Evolutionary conservation across 2,329 filamentous ascomycete genomes (phyloP).

Genomic region (Acrocalymma vagum): DNA sequence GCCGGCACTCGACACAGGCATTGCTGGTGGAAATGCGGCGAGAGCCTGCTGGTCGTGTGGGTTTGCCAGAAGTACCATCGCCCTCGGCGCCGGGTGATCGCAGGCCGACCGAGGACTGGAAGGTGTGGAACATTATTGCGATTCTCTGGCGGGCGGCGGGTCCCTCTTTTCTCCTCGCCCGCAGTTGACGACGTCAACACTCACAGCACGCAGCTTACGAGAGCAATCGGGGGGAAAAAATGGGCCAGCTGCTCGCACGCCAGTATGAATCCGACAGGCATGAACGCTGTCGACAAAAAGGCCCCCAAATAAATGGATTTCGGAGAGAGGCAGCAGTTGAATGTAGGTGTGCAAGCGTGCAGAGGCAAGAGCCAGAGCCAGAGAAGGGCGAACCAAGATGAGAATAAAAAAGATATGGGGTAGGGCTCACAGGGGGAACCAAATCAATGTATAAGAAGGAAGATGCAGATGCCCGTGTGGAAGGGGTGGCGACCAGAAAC

Average conservation of each 20-base stretch:
- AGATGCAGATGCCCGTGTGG: too few species aligned
- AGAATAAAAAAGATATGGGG: conserved; percentile 9
- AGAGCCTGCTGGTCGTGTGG: conserved; percentile 45
- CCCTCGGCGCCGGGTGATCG: conserved; percentile 43
- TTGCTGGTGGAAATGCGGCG: conserved; percentile 60
- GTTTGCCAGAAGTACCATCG: conserved; percentile 43
- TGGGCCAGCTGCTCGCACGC: conserved; percentile 4
- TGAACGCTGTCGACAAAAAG: conserved; percentile 7
- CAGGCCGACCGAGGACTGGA: conserved; percentile 47
- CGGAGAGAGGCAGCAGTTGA: background rate
- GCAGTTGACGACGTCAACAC: conserved; percentile 2
- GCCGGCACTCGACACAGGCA: conserved; percentile 79
- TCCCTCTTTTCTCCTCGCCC: conserved; percentile 1
- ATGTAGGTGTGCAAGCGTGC: conserved; percentile 10
- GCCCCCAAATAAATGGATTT: background rate
- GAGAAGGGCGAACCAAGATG: conserved; percentile 12
- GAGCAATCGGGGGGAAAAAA: background rate
- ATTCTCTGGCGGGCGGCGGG: background rate
- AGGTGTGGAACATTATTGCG: conserved; percentile 55
- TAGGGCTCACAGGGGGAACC: conserved; percentile 13
- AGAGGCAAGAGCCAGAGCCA: conserved; percentile 16
- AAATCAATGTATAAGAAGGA: conserved; percentile 19
- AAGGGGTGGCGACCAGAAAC: conserved; percentile 16
- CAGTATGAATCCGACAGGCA: conserved; percentile 16
- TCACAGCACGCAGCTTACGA: conserved; percentile 5